phyloP scores from a whole-genome alignment of 305 asterid species.

The Fraxinus nigra region DNA sequence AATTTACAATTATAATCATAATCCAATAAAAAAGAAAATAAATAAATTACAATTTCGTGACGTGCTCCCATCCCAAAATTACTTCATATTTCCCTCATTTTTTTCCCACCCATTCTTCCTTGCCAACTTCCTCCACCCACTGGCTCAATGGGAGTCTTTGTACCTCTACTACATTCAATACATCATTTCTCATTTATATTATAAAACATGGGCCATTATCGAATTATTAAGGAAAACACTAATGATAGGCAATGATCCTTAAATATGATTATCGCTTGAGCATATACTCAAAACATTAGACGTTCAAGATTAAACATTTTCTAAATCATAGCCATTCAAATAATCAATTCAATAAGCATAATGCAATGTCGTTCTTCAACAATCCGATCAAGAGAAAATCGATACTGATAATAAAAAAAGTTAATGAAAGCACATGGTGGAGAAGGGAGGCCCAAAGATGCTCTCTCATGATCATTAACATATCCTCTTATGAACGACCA shows the following conservation, averaged over 20 bases:
- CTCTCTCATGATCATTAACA: conserved; percentile 28
- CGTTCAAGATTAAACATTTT: background rate
- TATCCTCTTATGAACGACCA: conserved; percentile 35
- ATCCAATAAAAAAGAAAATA: too few relatives aligned
- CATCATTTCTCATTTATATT: background rate
- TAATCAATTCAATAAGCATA: background rate
- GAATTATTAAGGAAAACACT: background rate
- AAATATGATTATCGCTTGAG: background rate
- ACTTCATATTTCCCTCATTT: too few relatives aligned
- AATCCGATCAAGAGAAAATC: background rate
- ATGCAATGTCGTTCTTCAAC: too few relatives aligned
- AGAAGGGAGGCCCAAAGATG: conserved; percentile 39
- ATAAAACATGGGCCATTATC: background rate
- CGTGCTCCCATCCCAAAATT: too few relatives aligned
- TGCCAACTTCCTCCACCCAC: too few relatives aligned
- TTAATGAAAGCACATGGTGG: conserved; percentile 39
- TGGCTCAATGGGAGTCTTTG: conserved; percentile 48
- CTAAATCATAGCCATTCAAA: background rate
- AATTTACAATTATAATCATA: too few relatives aligned
- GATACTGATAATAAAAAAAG: background rate
- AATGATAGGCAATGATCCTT: background rate
- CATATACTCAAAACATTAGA: background rate
- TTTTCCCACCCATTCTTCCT: too few relatives aligned
- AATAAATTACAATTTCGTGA: too few relatives aligned
- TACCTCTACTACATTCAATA: conserved; percentile 50